Base-by-base conservation (phyloP, 1,139 yeast species). In the Sugiyamaella sp. region DNA sequence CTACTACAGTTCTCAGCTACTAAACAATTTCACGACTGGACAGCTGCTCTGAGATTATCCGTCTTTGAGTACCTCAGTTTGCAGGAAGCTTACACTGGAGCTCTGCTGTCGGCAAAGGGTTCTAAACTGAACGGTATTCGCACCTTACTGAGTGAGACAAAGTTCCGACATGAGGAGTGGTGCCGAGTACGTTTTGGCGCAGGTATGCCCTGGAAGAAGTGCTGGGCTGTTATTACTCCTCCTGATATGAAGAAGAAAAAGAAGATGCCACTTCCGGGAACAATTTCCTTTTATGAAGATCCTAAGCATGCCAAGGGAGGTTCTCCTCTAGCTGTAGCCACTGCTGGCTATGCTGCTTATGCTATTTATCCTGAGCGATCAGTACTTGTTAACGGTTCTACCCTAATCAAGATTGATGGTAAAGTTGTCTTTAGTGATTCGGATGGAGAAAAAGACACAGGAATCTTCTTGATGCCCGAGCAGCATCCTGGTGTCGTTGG, bases 201-300 rank as follows among this genome's bases (percentile, higher is more conserved):
- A 16, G 99, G 99, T 33, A 89, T 89, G 96, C 97, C 97, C 1
- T 93, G 98, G 97, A 88, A 86, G 66, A 79, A 96, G 59, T 91
- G 97, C 67, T 93, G 81, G 75, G 93, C 96, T 1, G 96, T 90
- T n/a, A 81, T 91, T 54, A 89, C 91, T 57, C 97, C 96, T 6
- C 73, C 72, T 6, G 68, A 62, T 33, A 63, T 73, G 66, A 71
- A 83, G 69, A 70, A 74, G 66, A 66, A 66, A 61, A 61, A 75
- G 69, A 64, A 72, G 68, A 53, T 74, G 66, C 62, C 65, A 5
- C 63, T 63, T 4, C 60, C 65, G 9, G 78, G 78, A 10, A 66
- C 71, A 29, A 66, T 74, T 35, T 70, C 72, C 16, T 72, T 74
- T 50, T 74, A 63, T 58, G 74, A 72, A 33, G 70, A 69, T 54